Base-by-base conservation (phyloP, 768 basidiomycete genomes). In the Pleurotus sapidus region DNA sequence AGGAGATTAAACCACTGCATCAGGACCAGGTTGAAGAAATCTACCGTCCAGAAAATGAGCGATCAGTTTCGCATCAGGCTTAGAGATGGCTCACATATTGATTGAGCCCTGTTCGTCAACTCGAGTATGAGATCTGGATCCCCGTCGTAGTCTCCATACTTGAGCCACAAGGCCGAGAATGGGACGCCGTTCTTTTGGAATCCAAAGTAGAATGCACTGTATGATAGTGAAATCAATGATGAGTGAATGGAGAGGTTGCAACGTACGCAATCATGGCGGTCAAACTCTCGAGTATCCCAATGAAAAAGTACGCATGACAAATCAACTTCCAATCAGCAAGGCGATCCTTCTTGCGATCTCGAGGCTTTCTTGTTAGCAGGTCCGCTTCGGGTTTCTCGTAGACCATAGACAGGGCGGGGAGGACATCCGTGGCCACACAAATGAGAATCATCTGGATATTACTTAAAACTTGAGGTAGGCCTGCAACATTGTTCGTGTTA, bases 1-100 rank as follows among this genome's bases (percentile, higher is more conserved):
- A 86, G 72, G 6, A 87, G 71, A 61, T 83, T 84, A 38, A 81
- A 81, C 77, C 78, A 84, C 68, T 86, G 86, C 80, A 84, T 84
- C 54, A 83, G 70, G 38, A 83, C 74, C 5, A 84, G 68, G 15
- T 78, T 76, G 64, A 79, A 77, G 66, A 77, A 78, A 58, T 77
- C 64, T 65, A 5, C 24, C 17, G 17, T 9, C 11, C 42, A 30
- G 12, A 4, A 3, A 20, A 25, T 45, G 30, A 46, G 14, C 18
- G 12, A 7, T 34, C 30, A 9, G 30, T 59, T 5, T 46, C 17
- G 27, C 17, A 25, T 39, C 14, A 24, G 14, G 17, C 50, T n/a
- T 20, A 4, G 5, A 12, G n/a, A 12, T 17, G 27, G 23, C 18
- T 23, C 39, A 64, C 62, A 84, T 23, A 85, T 71, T 34, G 74